Conservation (phyloP, 2,329 filamentous ascomycete genomes). For the Colletotrichum sp. region DNA sequence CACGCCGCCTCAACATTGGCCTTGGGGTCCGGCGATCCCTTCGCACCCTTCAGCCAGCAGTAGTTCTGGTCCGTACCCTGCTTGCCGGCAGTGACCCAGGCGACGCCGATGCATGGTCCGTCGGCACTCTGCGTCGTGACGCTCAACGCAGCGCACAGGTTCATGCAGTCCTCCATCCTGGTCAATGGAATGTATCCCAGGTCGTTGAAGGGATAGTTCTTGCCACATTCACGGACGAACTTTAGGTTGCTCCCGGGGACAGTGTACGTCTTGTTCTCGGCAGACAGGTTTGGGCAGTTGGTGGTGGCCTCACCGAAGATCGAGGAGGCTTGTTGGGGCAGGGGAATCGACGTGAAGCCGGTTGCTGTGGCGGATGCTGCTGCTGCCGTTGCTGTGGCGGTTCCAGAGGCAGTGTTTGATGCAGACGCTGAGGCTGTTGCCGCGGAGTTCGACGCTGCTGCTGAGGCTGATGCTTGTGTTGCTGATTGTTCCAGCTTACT, state of each 20-base stretch:
- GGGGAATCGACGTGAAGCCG: constrained; percentile 2
- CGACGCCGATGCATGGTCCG: constrained; percentile 23
- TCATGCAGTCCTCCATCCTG: constrained; percentile 26
- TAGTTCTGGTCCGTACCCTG: constrained; percentile 23
- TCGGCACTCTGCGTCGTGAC: constrained; percentile 20
- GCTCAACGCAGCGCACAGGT: constrained; percentile 26
- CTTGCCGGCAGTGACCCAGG: constrained; percentile 23
- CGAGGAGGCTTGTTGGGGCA: not conserved
- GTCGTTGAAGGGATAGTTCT: constrained; percentile 23
- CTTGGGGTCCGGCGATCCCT: not conserved
- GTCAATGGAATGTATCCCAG: constrained; percentile 23
- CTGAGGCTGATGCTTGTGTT: not conserved
- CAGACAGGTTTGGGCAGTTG: not conserved
- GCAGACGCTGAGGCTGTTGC: not conserved
- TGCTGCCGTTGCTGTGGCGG: not conserved
- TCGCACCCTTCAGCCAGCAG: constrained; percentile 26
- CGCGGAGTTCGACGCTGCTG: not conserved
- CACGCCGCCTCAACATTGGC: constrained; percentile 7
- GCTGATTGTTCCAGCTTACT: not conserved
- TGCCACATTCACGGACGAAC: constrained; percentile 23
- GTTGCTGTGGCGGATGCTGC: not conserved
- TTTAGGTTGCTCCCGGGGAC: constrained; percentile 23
- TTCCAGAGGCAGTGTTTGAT: not conserved
- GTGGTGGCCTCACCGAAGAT: not conserved
- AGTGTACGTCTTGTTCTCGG: constrained; percentile 16